Percentiles rank a stretch among this genome's conserved stretches.
phyloP scores from a whole-genome alignment of 768 basidiomycete genomes.

The Filobasidium floriforme region DNA sequence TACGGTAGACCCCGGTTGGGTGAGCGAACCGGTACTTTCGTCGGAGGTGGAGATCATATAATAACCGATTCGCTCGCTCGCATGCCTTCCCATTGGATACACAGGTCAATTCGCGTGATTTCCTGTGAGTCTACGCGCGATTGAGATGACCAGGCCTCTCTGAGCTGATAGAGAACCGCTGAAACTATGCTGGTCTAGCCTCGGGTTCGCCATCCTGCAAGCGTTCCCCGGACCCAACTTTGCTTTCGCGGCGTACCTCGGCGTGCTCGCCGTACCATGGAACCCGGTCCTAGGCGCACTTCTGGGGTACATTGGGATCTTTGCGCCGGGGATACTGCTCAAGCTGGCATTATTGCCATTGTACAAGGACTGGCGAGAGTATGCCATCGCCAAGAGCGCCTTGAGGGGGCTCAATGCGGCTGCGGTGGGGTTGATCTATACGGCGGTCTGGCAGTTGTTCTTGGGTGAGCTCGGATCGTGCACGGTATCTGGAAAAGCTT shows the following conservation, averaged over 20 bases:
- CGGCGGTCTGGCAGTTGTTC: constrained; percentile 32
- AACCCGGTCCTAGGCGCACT: constrained; percentile 48
- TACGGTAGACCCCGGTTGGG: constrained; percentile 47
- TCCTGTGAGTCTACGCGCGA: constrained; percentile 38
- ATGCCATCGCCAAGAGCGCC: constrained; percentile 23
- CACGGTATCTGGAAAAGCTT: no score
- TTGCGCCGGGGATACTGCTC: constrained; percentile 49
- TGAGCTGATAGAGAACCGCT: constrained; percentile 48
- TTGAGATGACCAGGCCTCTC: constrained; percentile 49
- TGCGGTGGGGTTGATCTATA: constrained; percentile 39
- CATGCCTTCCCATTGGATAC: constrained; percentile 7
- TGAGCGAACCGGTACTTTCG: constrained; percentile 11
- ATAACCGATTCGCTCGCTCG: background rate
- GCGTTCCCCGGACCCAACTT: constrained; percentile 53
- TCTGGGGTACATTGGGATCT: constrained; percentile 53
- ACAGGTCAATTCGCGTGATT: constrained; percentile 55
- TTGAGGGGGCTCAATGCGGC: constrained; percentile 41
- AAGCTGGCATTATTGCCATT: constrained; percentile 39
- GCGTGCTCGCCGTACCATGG: constrained; percentile 47
- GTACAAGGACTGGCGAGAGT: constrained; percentile 31
- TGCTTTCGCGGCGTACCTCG: constrained; percentile 53
- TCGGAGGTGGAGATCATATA: background rate
- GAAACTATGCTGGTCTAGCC: constrained; percentile 21
- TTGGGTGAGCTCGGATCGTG: constrained; percentile 20
- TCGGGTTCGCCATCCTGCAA: constrained; percentile 37